Evolutionary conservation across 75 land plant genomes (phyloP), one percentile per base, ranked within the genome.

Genomic region (Picea sitchensis): DNA sequence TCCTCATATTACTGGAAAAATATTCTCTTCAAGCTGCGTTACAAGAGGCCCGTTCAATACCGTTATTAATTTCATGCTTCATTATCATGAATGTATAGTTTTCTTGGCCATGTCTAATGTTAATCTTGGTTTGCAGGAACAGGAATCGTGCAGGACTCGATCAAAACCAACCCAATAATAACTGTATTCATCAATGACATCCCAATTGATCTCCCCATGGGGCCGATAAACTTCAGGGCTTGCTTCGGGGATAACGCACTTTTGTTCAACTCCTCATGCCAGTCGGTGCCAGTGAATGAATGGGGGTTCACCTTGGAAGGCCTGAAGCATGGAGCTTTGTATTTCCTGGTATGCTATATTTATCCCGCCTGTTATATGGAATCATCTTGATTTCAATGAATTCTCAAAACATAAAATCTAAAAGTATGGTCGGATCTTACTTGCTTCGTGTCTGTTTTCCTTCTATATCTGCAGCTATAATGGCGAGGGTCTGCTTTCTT

Each of bases 111-210:
- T 8, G 47, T 44, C 4, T 38, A 17, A 17, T 69, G 17, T 69
- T 7, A 64, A 9, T 31, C 8, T 18, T 69, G 36, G 9, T 17
- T 20, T 5, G 73, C 73, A 69, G 73, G 38, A 69, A 17, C 51
- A 5, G 73, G 11, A 17, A n/a, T 4, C 5, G 5, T 41, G 44
- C 44, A 41, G 44, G 5, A 41, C 5, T 41, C 44, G 5, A 3
- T 41, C 44, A 38, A 20, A 14, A 14, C 4, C 44, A 18, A 69
- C 44, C 7, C 9, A 36, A 36, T 6, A 18, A 13, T 62, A 23
- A 83, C 77, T 62, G 91, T 86, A 77, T 86, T 85, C 77, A 88
- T 89, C 65, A 83, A 89, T 63, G 89, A 85, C 21, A 79, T 85
- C 77, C 83, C 83, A 14, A 84, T 82, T 38, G 84, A 88, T 77